phyloP scores from a whole-genome alignment of 2,329 filamentous ascomycete species.

The Aspergillus sp. region DNA sequence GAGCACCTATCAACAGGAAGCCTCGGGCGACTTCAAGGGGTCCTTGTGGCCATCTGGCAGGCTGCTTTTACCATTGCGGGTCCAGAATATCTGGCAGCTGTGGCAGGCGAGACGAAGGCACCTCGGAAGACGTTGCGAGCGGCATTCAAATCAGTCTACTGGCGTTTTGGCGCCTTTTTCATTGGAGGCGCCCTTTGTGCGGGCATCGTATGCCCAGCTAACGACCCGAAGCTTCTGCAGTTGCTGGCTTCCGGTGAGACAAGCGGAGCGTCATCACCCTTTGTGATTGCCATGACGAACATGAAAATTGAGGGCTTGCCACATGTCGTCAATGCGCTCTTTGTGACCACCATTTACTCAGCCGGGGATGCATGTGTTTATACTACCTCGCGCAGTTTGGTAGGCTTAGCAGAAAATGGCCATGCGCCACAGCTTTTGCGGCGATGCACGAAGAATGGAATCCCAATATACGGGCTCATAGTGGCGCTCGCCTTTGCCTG shows the following conservation, averaged over 20 bases:
- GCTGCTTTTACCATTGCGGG: constrained; percentile 65
- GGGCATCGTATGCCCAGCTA: constrained; percentile 67
- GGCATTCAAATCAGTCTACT: constrained; percentile 74
- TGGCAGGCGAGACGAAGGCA: constrained; percentile 67
- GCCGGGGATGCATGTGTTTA: constrained; percentile 67
- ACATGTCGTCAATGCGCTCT: constrained; percentile 68
- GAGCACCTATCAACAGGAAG: constrained; percentile 60
- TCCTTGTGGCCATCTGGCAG: constrained; percentile 70
- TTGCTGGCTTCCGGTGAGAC: constrained; percentile 11
- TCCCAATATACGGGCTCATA: constrained; percentile 67
- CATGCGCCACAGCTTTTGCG: constrained; percentile 53
- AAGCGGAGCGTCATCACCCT: constrained; percentile 63
- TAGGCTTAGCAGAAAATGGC: constrained; percentile 64
- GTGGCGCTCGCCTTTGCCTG: constrained; percentile 63
- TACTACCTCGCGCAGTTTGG: constrained; percentile 64
- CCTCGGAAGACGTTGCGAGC: constrained; percentile 67
- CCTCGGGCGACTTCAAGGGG: constrained; percentile 54
- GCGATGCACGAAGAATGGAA: constrained; percentile 57
- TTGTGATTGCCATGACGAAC: constrained; percentile 65
- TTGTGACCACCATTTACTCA: constrained; percentile 65
- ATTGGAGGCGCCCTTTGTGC: constrained; percentile 69
- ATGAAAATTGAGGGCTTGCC: constrained; percentile 62
- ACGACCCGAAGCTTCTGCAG: constrained; percentile 55
- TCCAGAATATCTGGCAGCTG: constrained; percentile 61
- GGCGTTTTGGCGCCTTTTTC: constrained; percentile 73